Evolutionary conservation across 192 early-diverging fungal species (phyloP).

Genomic region (Umbelopsis sp.): DNA sequence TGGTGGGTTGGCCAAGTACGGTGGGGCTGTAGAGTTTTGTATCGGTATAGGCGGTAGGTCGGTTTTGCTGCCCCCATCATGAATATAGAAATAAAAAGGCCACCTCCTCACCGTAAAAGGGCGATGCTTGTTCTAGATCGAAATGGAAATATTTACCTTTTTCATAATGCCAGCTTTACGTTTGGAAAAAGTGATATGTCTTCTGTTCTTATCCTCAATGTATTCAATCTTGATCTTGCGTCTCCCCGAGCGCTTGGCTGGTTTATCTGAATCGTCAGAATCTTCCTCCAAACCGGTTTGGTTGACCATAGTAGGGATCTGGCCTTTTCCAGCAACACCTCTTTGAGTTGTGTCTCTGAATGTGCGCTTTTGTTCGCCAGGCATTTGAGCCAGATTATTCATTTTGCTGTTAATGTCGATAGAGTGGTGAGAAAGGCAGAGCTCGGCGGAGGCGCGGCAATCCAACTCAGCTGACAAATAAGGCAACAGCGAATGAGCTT

Average conservation of each 20-base stretch:
- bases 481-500: slow-evolving; percentile 21
- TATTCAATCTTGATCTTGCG: slow-evolving; percentile 96
- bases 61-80: background rate
- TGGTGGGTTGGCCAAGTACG: background rate
- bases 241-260: slow-evolving; percentile 72
- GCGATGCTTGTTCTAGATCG: slow-evolving; percentile 21
- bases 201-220: slow-evolving; percentile 89
- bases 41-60: too few relatives aligned
- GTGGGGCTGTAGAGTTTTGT: background rate
- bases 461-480: slow-evolving; percentile 24
- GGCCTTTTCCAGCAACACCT: slow-evolving; percentile 11
- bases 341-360: slow-evolving; percentile 18
- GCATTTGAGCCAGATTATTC: slow-evolving; percentile 21
- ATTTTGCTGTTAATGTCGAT: slow-evolving; percentile 6
- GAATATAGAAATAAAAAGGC: background rate
- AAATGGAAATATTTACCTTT: slow-evolving; percentile 61
- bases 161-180: slow-evolving; percentile 97
- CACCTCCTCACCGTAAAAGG: slow-evolving; percentile 6
- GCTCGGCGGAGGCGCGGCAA: slow-evolving; percentile 20
- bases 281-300: slow-evolving; percentile 49
- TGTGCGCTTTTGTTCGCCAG: slow-evolving; percentile 18
- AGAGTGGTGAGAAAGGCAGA: slow-evolving; percentile 22
- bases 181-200: slow-evolving; percentile 94
- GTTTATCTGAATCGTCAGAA: slow-evolving; percentile 47
- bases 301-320: slow-evolving; percentile 5